phyloP scores from a whole-genome alignment of 169 alveolate genomes.

The Ichthyophthirius multifiliis region DNA sequence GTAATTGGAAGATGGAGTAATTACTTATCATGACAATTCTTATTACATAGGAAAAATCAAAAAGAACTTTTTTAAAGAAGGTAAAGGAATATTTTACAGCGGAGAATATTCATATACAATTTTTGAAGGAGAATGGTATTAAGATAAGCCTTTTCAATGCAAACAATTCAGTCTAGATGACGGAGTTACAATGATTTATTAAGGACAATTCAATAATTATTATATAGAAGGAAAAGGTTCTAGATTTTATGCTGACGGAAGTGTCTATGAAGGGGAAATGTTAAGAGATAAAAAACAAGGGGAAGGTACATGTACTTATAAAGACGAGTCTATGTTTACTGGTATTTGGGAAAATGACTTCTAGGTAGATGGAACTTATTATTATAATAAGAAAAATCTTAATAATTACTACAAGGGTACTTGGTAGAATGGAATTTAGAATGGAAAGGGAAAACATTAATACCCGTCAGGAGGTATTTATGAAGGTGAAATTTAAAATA shows the following conservation, averaged over 20 bases:
- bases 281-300: slow-evolving; percentile 15
- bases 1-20: neutral
- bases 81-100: neutral
- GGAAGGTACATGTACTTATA: slow-evolving; percentile 21
- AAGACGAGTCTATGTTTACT: slow-evolving; percentile 18
- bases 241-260: neutral
- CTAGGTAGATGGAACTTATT: neutral
- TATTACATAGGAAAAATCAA: neutral
- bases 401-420: neutral
- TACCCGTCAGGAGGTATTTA: slow-evolving; percentile 7
- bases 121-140: too few relatives aligned
- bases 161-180: too few relatives aligned
- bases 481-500: slow-evolving; percentile 22
- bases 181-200: neutral
- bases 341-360: slow-evolving; percentile 25
- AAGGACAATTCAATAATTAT: neutral
- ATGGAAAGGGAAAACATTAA: neutral
- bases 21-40: neutral
- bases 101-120: too few relatives aligned
- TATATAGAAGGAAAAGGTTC: neutral
- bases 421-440: neutral
- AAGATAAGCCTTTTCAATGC: too few relatives aligned
- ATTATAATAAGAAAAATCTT: neutral
- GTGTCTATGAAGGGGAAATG: slow-evolving; percentile 22
- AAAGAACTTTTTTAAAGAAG: neutral